phyloP scores from a whole-genome alignment of 1,284 basidiomycete genomes.

The Pisolithus thermaeus region DNA sequence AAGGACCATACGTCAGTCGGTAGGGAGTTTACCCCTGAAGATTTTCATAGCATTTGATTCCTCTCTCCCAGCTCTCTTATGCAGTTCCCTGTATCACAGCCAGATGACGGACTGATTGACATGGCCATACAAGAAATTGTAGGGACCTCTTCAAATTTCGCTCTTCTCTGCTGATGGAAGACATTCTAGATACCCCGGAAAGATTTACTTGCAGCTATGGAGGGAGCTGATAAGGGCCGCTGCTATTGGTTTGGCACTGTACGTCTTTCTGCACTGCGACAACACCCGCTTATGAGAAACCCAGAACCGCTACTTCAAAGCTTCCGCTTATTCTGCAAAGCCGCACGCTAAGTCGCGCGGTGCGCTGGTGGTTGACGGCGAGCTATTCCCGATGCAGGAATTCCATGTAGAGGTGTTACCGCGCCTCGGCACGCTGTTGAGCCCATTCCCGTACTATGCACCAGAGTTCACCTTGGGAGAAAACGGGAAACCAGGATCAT shows the following conservation, averaged over 20 bases:
- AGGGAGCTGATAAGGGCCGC: conserved; percentile 64
- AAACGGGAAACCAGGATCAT: conserved; percentile 11
- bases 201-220: conserved; percentile 55
- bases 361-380: conserved; percentile 75
- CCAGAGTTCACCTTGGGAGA: conserved; percentile 39
- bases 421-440: conserved; percentile 65
- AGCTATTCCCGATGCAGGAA: conserved; percentile 72
- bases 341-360: conserved; percentile 49
- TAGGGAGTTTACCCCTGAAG: conserved; percentile 21
- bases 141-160: conserved; percentile 10
- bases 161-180: conserved; percentile 27
- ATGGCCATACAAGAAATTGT: conserved; percentile 67
- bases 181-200: conserved; percentile 32
- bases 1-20: conserved; percentile 69
- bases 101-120: conserved; percentile 80
- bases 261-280: neutral
- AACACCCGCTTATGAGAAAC: conserved; percentile 1
- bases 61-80: conserved; percentile 57
- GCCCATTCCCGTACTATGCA: conserved; percentile 63
- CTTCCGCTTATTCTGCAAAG: conserved; percentile 68
- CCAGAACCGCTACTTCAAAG: conserved; percentile 80
- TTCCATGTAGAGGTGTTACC: conserved; percentile 83
- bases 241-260: conserved; percentile 62
- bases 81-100: conserved; percentile 80
- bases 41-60: conserved; percentile 2